A percentile compares a stretch with the other conserved stretches of the same genome.
phyloP scores from a whole-genome alignment of 148 eudicot species.

The Fagopyrum esculentum region DNA sequence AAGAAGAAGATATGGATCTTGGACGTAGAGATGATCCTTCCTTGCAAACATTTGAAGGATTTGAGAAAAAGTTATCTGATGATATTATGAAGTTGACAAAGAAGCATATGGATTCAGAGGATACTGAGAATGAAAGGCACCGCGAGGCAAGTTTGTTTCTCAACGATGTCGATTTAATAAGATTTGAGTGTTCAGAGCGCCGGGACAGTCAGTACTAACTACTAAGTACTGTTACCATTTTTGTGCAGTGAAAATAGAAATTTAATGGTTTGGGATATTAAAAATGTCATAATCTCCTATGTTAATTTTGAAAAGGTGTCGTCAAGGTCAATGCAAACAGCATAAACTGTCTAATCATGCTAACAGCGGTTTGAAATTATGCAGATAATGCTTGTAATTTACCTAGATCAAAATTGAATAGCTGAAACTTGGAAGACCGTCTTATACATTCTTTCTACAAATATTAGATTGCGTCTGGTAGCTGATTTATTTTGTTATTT shows the following conservation, averaged over 20 bases:
- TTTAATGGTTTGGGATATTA: background rate
- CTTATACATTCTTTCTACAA: background rate
- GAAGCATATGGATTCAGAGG: constrained; percentile 51
- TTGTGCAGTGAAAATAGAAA: background rate
- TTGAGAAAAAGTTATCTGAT: constrained; percentile 43
- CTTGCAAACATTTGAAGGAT: constrained; percentile 30
- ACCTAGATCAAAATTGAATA: background rate
- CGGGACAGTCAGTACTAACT: no score
- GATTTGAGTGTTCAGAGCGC: background rate
- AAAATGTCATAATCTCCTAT: background rate
- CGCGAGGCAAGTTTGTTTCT: constrained; percentile 41
- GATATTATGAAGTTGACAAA: constrained; percentile 37
- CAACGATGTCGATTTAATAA: background rate
- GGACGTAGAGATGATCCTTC: constrained; percentile 47
- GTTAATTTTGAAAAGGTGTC: background rate
- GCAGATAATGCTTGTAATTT: background rate
- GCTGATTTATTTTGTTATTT: background rate
- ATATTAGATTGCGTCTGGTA: background rate
- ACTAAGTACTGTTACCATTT: background rate
- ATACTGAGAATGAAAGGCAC: constrained; percentile 55
- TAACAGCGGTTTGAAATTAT: background rate
- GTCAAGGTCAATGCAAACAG: background rate
- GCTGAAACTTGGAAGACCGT: background rate
- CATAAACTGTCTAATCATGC: background rate
- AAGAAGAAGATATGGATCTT: constrained; percentile 52